phyloP scores from a whole-genome alignment of 2,329 filamentous ascomycete genomes.

The Metarhizium guizhouense region DNA sequence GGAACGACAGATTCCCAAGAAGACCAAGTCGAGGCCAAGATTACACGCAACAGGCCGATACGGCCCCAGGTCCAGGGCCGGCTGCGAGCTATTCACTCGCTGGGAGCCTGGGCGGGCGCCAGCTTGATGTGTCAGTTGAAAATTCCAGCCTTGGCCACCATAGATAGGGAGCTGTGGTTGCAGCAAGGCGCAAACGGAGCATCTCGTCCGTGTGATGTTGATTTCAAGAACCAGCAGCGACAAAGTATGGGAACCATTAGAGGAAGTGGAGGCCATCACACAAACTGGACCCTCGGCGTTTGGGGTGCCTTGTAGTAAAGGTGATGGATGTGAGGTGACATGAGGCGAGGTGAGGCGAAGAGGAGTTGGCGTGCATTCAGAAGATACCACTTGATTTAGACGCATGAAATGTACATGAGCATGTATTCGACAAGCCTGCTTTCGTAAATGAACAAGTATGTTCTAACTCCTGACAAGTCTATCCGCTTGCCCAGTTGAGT shows the following conservation, averaged over 20 bases:
- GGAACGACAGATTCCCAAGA: slow-evolving; percentile 16
- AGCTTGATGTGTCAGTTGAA: slow-evolving; percentile 62
- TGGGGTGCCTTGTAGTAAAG: slow-evolving; percentile 43
- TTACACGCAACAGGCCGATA: slow-evolving; percentile 23
- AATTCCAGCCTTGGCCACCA: slow-evolving; percentile 56
- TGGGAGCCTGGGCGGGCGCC: slow-evolving; percentile 68
- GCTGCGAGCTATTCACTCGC: slow-evolving; percentile 56
- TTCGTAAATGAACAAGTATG: background rate
- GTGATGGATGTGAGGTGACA: background rate
- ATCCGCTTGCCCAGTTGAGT: background rate
- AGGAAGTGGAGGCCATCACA: slow-evolving; percentile 27
- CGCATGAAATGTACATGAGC: background rate
- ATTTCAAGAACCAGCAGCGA: slow-evolving; percentile 47
- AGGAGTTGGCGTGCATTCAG: background rate
- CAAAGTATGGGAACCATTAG: slow-evolving; percentile 52
- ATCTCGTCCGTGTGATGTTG: slow-evolving; percentile 48
- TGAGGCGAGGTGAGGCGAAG: background rate
- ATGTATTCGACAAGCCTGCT: background rate
- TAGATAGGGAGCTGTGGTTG: slow-evolving; percentile 64
- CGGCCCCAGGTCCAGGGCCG: slow-evolving; percentile 43
- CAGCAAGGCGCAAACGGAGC: slow-evolving; percentile 58
- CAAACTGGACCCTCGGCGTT: slow-evolving; percentile 52
- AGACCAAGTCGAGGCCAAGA: slow-evolving; percentile 27
- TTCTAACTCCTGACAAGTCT: background rate
- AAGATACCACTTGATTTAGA: slow-evolving; percentile 1